Base-by-base conservation (phyloP, 139 green algal species). In the Tetradesmus lagerheimii region DNA sequence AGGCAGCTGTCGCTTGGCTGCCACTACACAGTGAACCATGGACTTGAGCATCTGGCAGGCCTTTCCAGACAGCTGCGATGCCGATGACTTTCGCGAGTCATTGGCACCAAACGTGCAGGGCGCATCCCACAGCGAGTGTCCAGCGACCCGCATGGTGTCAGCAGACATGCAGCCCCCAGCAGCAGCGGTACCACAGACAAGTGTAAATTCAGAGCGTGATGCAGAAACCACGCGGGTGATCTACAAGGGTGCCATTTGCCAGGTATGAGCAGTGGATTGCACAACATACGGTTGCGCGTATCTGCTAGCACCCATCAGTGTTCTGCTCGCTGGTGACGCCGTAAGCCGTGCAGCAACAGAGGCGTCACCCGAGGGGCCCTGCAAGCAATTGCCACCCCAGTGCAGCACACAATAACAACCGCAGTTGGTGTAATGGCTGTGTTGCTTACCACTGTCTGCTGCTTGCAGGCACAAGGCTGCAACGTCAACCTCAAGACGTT, bases 381-480 rank as follows among this genome's bases (percentile, higher is more conserved):
- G 43, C 43, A 50, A 5, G 43, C 9, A n/a, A n/a, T n/a, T n/a
- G n/a, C n/a, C n/a, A n/a, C n/a, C n/a, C n/a, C n/a, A n/a, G n/a
- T n/a, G n/a, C n/a, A n/a, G n/a, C n/a, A n/a, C 43, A 50, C 43
- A 50, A 9, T 50, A 15, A 9, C 43, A 50, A 9, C 43, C 6
- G 9, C 43, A 9, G 5, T 50, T 50, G 43, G 5, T 9, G 9
- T 15, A 9, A 50, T 15, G 43, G 43, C 9, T 50, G 5, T 66
- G 53, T 15, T 66, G 15, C 23, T 27, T 29, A 18, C 74, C 29
- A 31, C 15, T 82, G 76, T 29, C 18, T 2, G 25, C 29, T 11
- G 31, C 78, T 38, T 84, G 78, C 78, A 84, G 78, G 39, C 47
- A 14, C 25, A 45, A 84, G 78, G 39, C 39, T 84, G 78, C 25